Base-by-base conservation (phyloP, 2,329 filamentous ascomycete genomes). In the Shiraia bambusicola region DNA sequence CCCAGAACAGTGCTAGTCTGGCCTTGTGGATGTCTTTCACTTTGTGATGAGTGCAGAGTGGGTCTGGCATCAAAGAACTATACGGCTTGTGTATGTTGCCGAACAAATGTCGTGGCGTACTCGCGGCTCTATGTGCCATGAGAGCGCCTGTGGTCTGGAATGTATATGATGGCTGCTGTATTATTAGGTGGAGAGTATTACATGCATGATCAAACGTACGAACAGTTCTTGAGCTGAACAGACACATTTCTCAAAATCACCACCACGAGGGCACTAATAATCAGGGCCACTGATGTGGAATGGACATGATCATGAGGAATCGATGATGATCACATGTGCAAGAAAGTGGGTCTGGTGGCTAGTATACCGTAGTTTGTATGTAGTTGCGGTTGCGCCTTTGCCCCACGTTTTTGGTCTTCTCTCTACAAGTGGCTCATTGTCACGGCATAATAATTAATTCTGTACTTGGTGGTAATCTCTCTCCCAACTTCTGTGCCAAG, bases 61-160 rank as follows among this genome's bases (percentile, higher is more conserved):
- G 92, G 88, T 30, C 76, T 97, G 49, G 93, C 93, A 3, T 91
- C 95, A 83, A 94, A 96, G 66, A 97, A 97, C 66, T 97, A 95
- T 66, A 88, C 91, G 51, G 94, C 88, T 63, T 98, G 93, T 65
- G 91, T 97, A 28, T 97, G 92, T 60, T 97, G 93, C 67, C 80
- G 93, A 36, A 82, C 88, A 42, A 87, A 93, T 57, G 89, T 97
- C 22, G 81, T 83, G 40, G 93, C 91, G 40, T 97, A 95, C 69
- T 91, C 88, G 54, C 82, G 89, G 56, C 82, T 98, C 46, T 98
- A 87, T 75, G 90, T 97, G 28, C 93, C 93, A 35, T 86, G 53
- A 59, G 13, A 8, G 5, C 12, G n/a, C n/a, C n/a, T n/a, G n/a
- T n/a, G n/a, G n/a, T n/a, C n/a, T n/a, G n/a, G n/a, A n/a, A n/a